Evolutionary conservation across 1,284 basidiomycete species (phyloP).

Genomic region (Cryptococcus hybrid): DNA sequence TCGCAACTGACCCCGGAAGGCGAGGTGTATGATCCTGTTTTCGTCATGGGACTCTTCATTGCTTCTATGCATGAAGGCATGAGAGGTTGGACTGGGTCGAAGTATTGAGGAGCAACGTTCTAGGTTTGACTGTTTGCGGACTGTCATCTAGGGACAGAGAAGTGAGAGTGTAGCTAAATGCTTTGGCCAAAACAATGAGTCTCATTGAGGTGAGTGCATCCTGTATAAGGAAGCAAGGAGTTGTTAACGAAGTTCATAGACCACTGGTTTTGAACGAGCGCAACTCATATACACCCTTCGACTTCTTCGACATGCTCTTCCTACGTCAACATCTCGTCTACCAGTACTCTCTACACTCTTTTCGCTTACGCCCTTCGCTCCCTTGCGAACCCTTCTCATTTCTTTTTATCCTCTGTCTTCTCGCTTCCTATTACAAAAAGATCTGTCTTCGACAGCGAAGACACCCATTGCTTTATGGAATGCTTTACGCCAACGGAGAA

Average conservation of each 20-base stretch:
- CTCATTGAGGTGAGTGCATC: constrained; percentile 34
- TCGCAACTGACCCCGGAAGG: constrained; percentile 32
- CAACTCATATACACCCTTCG: constrained; percentile 74
- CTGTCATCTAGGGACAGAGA: constrained; percentile 66
- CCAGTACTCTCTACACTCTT: constrained; percentile 77
- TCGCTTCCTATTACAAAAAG: constrained; percentile 62
- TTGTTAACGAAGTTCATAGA: constrained; percentile 3
- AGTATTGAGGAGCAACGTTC: constrained; percentile 74
- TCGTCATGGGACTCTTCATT: constrained; percentile 67
- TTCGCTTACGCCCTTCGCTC: constrained; percentile 74
- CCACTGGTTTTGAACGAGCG: constrained; percentile 61
- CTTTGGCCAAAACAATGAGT: constrained; percentile 51
- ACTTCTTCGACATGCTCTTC: constrained; percentile 64
- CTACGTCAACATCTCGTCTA: constrained; percentile 37
- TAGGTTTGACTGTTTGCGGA: constrained; percentile 69
- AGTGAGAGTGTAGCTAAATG: constrained; percentile 56
- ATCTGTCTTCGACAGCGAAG: constrained; percentile 66
- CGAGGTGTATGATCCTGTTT: constrained; percentile 74
- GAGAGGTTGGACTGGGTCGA: constrained; percentile 76
- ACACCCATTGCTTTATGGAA: constrained; percentile 83
- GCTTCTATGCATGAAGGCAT: constrained; percentile 62
- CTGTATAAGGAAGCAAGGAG: neutral
- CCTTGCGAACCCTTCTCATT: constrained; percentile 73
- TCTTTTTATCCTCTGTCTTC: constrained; percentile 75
- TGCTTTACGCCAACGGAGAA: constrained; percentile 70